Conservation (phyloP, 192 early-diverging fungal genomes). For the Linnemannia hyalina region DNA sequence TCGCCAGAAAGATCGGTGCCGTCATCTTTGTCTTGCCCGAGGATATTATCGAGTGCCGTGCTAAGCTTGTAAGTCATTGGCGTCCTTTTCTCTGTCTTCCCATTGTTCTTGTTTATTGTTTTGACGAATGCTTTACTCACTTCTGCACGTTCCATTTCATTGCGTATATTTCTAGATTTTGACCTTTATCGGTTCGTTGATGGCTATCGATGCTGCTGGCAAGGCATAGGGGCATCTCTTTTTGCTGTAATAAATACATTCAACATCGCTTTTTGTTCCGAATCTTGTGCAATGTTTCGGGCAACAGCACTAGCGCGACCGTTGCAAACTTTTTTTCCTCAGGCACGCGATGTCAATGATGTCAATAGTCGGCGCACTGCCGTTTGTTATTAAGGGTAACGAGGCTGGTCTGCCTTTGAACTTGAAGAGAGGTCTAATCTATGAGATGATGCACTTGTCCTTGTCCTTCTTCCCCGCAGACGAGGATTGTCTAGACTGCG, state of each 20-base stretch:
- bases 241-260: conserved; percentile 6
- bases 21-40: conserved; percentile 98
- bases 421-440: not conserved
- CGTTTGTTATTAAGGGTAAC: not conserved
- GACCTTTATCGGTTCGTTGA: conserved; percentile 94
- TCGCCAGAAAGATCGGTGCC: conserved; percentile 98
- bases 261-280: not conserved
- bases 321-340: not conserved
- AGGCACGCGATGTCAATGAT: not conserved
- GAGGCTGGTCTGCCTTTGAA: not conserved
- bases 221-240: conserved; percentile 12
- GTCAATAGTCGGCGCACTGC: conserved; percentile 13
- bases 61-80: conserved; percentile 85
- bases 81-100: not conserved
- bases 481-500: conserved; percentile 11
- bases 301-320: not conserved
- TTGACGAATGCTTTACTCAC: not conserved
- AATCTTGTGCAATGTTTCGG: not conserved
- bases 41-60: conserved; percentile 98
- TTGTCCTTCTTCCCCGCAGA: conserved; percentile 42
- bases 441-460: conserved; percentile 52
- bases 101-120: not conserved
- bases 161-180: conserved; percentile 74
- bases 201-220: conserved; percentile 68
- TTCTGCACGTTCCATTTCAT: not conserved